Evolutionary conservation across 257 asterid genomes (phyloP).

Genomic region (Primulina eburnea): DNA sequence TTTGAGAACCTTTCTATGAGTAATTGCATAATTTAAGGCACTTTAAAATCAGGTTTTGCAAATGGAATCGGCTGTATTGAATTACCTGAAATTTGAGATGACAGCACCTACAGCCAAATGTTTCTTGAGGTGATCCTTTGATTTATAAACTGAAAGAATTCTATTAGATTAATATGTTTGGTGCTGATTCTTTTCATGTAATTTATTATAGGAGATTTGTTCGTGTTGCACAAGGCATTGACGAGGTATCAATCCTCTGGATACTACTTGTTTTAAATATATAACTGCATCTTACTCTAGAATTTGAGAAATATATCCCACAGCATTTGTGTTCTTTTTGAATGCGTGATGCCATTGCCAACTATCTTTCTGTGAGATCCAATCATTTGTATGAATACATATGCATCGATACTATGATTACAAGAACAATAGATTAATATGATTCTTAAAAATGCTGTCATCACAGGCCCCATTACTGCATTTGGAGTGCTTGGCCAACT

Average conservation of each 20-base stretch:
- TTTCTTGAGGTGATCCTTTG: conserved; percentile 61
- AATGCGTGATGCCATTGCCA: not conserved
- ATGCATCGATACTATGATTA: no score
- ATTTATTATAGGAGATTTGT: conserved; percentile 64
- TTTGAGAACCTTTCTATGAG: not conserved
- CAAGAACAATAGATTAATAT: no score
- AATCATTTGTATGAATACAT: no score
- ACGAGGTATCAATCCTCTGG: conserved; percentile 53
- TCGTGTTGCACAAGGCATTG: conserved; percentile 79
- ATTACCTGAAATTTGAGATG: conserved; percentile 86
- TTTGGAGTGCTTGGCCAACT: conserved; percentile 66
- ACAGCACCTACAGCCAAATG: conserved; percentile 91
- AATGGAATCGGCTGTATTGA: conserved; percentile 82
- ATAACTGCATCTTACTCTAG: not conserved
- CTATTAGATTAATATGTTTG: not conserved
- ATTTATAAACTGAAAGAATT: not conserved
- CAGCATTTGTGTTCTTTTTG: not conserved
- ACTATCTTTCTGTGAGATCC: no score
- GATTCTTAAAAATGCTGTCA: no score
- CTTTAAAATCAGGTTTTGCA: conserved; percentile 55
- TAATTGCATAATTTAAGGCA: conserved; percentile 11
- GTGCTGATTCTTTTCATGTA: conserved; percentile 4
- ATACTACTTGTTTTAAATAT: not conserved
- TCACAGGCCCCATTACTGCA: conserved; percentile 58
- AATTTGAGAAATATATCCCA: no score